Conservation (phyloP, 495 filamentous ascomycete species). For the Achaetomiella virescens region DNA sequence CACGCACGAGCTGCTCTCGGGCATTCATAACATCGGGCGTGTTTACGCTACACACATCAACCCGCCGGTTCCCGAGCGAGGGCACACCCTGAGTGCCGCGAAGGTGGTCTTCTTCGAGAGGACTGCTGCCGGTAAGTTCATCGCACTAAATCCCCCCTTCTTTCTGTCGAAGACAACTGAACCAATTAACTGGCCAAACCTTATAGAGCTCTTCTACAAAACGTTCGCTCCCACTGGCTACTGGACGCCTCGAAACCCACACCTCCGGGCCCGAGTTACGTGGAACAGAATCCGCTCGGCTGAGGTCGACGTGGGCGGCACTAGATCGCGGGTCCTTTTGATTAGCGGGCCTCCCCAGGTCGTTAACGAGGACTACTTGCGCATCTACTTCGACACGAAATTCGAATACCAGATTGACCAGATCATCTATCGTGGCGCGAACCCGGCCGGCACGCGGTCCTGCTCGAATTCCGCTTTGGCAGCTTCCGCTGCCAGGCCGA, state of each 20-base stretch:
- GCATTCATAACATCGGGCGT: slow-evolving; percentile 31
- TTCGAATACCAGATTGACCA: slow-evolving; percentile 25
- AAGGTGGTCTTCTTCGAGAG: slow-evolving; percentile 40
- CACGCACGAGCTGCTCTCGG: slow-evolving; percentile 25
- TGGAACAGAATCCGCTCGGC: slow-evolving; percentile 28
- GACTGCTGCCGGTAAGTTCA: slow-evolving; percentile 17
- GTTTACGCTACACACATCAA: slow-evolving; percentile 38
- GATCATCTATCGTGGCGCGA: slow-evolving; percentile 2
- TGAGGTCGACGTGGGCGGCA: slow-evolving; percentile 16
- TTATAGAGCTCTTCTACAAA: slow-evolving; percentile 19
- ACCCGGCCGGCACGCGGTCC: slow-evolving; percentile 1
- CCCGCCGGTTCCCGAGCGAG: slow-evolving; percentile 17
- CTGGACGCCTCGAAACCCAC: not conserved
- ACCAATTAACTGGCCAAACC: not conserved
- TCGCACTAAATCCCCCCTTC: no score
- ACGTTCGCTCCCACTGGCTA: not conserved
- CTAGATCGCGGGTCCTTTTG: slow-evolving; percentile 21
- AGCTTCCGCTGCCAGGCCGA: slow-evolving; percentile 41
- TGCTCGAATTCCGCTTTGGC: slow-evolving; percentile 37
- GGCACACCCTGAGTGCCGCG: slow-evolving; percentile 26
- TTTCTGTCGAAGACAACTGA: not conserved
- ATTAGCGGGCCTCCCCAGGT: slow-evolving; percentile 18
- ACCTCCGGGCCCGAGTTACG: slow-evolving; percentile 7
- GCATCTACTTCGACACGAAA: slow-evolving; percentile 18
- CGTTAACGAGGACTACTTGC: slow-evolving; percentile 17